A percentile compares a stretch with the other conserved stretches of the same genome.
Conservation (phyloP, 768 basidiomycete species). For the Pisolithus tinctorius region DNA sequence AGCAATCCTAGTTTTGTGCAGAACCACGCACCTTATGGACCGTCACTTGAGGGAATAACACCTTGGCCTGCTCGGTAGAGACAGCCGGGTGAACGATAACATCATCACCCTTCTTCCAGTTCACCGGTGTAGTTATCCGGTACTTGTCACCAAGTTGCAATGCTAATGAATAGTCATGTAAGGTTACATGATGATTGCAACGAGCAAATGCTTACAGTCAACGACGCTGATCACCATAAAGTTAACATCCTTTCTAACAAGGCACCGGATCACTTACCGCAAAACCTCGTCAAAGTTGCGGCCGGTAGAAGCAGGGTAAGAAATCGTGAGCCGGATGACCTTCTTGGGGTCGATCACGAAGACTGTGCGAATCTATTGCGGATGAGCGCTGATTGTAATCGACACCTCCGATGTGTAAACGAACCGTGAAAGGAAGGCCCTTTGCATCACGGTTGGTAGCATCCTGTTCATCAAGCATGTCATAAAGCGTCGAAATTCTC, state of each 20-base stretch:
- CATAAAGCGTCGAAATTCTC: conserved; percentile 79
- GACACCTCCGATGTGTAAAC: not conserved
- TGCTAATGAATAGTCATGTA: conserved; percentile 31
- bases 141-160: conserved; percentile 89
- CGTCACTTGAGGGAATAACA: conserved; percentile 79
- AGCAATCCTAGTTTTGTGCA: not conserved
- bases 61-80: conserved; percentile 82
- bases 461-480: conserved; percentile 96
- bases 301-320: conserved; percentile 95
- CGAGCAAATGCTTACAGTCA: conserved; percentile 48
- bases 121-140: conserved; percentile 82
- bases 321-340: conserved; percentile 80
- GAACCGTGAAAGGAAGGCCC: conserved; percentile 89
- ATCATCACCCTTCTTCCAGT: conserved; percentile 92
- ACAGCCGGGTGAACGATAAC: conserved; percentile 90
- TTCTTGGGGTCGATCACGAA: conserved; percentile 98
- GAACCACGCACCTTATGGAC: conserved; percentile 59
- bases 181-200: conserved; percentile 19
- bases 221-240: conserved; percentile 46
- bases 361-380: conserved; percentile 78
- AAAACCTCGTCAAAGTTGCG: conserved; percentile 81
- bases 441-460: conserved; percentile 80
- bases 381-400: not conserved
- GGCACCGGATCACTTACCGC: conserved; percentile 30
- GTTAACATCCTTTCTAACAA: conserved; percentile 2